Base-by-base conservation (phyloP, 1,139 yeast species). In the Zhuliangozyma parablackwelliae region DNA sequence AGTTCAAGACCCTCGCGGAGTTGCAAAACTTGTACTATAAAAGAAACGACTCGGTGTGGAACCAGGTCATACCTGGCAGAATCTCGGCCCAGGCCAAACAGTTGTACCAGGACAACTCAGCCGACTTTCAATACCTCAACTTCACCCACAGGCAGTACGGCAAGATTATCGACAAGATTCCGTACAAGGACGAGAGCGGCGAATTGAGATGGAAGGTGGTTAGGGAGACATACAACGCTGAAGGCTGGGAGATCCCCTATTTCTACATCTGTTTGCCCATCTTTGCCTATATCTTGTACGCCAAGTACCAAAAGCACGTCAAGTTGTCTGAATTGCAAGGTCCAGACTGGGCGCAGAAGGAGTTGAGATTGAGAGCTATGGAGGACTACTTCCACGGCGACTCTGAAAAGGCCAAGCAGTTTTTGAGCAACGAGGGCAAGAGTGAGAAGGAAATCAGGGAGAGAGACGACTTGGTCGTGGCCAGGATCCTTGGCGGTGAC, bases 171-270 rank as follows among this genome's bases (percentile, higher is more conserved):
- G 96, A 86, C 60, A 86, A 86, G 64, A 78, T 86, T 44, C 95
- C 96, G 37, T 85, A 79, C 56, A 85, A 82, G 61, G 94, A 84
- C 59, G 80, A 82, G 34, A 66, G 76, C 30, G 95, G 95, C 28
- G 84, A 80, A 53, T 76, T 85, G 51, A 79, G 80, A 53, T 86
- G 95, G 95, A 78, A 80, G 53, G 67, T 86, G 44, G 80, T 87
- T 34, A 74, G 95, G 48, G 89, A 80, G 54, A 77, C 82, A 41
- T 80, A 78, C 51, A 80, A 80, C 57, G 75, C 75, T 30, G 95
- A 86, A 66, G 95, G 95, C 34, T 86, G 95, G 95, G 95, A 87
- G 57, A 69, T 71, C 47, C 72, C 87, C 43, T 84, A 82, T 63
- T 82, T 75, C 57, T 75, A 81, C 48, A 78, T 83, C 55, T 80